Percentiles rank a stretch among this genome's conserved stretches.
phyloP scores from a whole-genome alignment of 441 rosid genomes.

The Flueggea neowawraea region DNA sequence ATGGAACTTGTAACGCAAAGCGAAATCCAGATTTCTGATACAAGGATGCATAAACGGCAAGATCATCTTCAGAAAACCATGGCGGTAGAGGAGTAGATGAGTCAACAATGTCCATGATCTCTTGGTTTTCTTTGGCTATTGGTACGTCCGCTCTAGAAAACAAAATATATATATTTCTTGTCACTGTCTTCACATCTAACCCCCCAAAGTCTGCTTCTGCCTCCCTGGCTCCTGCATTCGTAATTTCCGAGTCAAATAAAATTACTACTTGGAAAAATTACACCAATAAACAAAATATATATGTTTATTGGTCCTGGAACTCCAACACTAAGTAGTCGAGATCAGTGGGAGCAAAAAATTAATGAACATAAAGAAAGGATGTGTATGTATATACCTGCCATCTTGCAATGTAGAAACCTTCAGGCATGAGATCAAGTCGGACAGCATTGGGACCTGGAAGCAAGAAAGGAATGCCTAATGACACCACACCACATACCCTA shows the following conservation, averaged over 20 bases:
- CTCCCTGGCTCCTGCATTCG: conserved; percentile 42
- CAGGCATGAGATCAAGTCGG: conserved; percentile 27
- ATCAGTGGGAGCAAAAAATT: background rate
- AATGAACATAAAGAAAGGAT: background rate
- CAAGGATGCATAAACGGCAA: conserved; percentile 36
- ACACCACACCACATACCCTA: conserved; percentile 35
- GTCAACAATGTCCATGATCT: conserved; percentile 58
- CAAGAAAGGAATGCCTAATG: conserved; percentile 39
- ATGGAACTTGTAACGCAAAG: conserved; percentile 54
- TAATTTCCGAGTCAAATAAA: background rate
- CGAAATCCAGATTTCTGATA: conserved; percentile 54
- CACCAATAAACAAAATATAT: too few species aligned
- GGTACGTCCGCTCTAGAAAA: conserved; percentile 51
- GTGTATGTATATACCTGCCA: conserved; percentile 33
- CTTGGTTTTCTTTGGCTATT: conserved; percentile 44
- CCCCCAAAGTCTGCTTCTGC: conserved; percentile 66
- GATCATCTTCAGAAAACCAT: conserved; percentile 56
- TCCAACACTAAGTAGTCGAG: too few species aligned
- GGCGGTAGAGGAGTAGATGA: conserved; percentile 51
- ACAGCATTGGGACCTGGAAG: conserved; percentile 19
- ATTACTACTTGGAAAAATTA: background rate
- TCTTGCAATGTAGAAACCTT: conserved; percentile 45
- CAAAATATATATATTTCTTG: conserved; percentile 40
- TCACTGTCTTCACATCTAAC: conserved; percentile 51
- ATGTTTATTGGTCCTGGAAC: too few species aligned